Conservation (phyloP, 2,329 filamentous ascomycete species). For the Diaporthe vaccinii region DNA sequence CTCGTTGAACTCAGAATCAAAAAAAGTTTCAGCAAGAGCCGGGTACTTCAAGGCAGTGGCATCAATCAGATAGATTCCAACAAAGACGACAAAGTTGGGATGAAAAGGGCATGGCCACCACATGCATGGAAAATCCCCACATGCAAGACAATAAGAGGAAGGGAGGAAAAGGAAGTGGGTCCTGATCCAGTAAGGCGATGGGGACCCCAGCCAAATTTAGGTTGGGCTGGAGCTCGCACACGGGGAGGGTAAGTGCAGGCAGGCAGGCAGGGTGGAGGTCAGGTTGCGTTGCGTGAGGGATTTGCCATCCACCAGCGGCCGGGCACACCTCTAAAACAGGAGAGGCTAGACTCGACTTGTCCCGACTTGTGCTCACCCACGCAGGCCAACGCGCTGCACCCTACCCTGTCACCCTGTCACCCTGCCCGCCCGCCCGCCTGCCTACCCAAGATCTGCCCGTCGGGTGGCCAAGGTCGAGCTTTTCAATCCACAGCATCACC, state of each 20-base stretch:
- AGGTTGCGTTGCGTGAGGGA: constrained; percentile 11
- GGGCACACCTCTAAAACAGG: constrained; percentile 21
- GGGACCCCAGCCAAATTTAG: constrained; percentile 32
- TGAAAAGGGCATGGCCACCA: background rate
- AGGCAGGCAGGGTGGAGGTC: background rate
- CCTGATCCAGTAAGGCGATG: background rate
- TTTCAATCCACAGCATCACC: constrained; percentile 36
- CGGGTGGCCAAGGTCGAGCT: constrained; percentile 31
- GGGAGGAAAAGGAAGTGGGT: constrained; percentile 3
- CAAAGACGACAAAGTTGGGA: constrained; percentile 11
- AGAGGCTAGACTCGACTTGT: constrained; percentile 28
- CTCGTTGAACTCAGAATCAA: background rate
- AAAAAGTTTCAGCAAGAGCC: background rate
- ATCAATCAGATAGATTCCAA: background rate
- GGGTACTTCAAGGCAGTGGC: background rate
- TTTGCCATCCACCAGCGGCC: constrained; percentile 2
- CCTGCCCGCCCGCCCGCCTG: background rate
- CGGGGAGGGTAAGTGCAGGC: background rate
- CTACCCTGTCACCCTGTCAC: constrained; percentile 6
- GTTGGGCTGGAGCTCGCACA: constrained; percentile 15
- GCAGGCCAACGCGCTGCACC: constrained; percentile 5
- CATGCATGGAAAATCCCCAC: constrained; percentile 5
- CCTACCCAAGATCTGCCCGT: constrained; percentile 29
- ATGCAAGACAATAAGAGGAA: background rate
- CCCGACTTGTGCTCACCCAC: constrained; percentile 15